Percentiles rank a stretch among this genome's conserved stretches.
phyloP scores from a whole-genome alignment of 139 green algal genomes.

The Prasinococcaceae sp. region DNA sequence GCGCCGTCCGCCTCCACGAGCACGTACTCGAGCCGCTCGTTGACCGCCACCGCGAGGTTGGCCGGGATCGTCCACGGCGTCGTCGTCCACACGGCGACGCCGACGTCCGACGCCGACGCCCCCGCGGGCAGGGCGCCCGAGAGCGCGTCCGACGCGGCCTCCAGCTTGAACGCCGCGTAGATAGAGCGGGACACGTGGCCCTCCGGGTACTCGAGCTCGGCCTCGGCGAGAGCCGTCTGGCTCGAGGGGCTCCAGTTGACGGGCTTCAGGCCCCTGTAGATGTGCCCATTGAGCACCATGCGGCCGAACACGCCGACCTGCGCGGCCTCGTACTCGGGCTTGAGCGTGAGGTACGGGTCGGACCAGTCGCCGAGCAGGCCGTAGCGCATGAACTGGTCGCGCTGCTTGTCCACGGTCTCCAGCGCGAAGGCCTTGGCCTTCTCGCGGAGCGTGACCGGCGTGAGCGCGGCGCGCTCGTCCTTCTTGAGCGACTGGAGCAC shows the following conservation, averaged over 20 bases:
- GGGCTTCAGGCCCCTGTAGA: conserved; percentile 80
- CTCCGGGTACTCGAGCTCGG: conserved; percentile 97
- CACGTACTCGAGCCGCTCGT: conserved; percentile 74
- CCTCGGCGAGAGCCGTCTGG: conserved; percentile 87
- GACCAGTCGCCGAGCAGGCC: conserved; percentile 90
- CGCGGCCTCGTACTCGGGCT: conserved; percentile 29
- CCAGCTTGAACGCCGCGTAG: conserved; percentile 66
- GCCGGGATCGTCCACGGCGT: conserved; percentile 97
- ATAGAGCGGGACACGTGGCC: conserved; percentile 71
- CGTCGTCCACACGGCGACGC: conserved; percentile 94
- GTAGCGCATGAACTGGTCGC: conserved; percentile 78
- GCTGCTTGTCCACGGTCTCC: conserved; percentile 71
- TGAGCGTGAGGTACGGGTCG: conserved; percentile 86
- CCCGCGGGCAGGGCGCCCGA: conserved; percentile 1
- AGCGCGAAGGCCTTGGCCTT: conserved; percentile 79
- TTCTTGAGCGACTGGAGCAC: conserved; percentile 29
- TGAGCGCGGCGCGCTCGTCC: conserved; percentile 48
- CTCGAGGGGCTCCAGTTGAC: conserved; percentile 93
- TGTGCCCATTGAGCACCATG: conserved; percentile 94
- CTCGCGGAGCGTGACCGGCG: conserved; percentile 59
- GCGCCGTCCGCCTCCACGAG: conserved; percentile 34
- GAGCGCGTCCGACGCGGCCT: conserved; percentile 2
- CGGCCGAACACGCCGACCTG: conserved; percentile 70
- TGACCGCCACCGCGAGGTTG: conserved; percentile 92
- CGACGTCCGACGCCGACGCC: conserved; percentile 3